phyloP scores from a whole-genome alignment of 176 grass and related monocot genomes.

The Musa beccarii region DNA sequence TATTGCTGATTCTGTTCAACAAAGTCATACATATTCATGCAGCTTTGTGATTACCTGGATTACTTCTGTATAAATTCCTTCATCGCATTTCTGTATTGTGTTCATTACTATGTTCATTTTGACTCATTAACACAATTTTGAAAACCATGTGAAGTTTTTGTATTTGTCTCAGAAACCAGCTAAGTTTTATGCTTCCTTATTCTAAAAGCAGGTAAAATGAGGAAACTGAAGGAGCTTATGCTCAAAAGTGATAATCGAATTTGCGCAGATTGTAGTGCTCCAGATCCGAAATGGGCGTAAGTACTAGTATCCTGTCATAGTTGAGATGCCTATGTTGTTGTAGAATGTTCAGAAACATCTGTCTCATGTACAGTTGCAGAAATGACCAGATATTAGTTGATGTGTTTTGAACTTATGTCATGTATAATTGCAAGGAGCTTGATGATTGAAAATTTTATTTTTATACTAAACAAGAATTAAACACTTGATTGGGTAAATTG shows the following conservation, averaged over 20 bases:
- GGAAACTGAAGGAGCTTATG: constrained; percentile 22
- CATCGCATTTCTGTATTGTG: too few species aligned
- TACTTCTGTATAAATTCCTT: too few species aligned
- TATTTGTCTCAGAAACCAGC: neutral
- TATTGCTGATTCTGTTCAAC: neutral
- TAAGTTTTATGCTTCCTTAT: neutral
- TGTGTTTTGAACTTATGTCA: too few species aligned
- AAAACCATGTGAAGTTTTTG: neutral
- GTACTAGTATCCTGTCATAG: neutral
- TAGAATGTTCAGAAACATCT: neutral
- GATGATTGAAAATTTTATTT: neutral
- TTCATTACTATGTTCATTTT: neutral
- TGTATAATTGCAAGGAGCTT: neutral
- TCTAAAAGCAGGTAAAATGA: constrained; percentile 10
- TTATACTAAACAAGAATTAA: neutral
- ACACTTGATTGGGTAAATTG: neutral
- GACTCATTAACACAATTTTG: neutral
- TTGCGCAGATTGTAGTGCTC: constrained; percentile 19
- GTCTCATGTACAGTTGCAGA: neutral
- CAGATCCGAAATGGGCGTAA: constrained; percentile 25
- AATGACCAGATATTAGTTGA: neutral
- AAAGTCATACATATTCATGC: neutral
- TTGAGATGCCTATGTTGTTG: neutral
- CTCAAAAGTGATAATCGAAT: constrained; percentile 19
- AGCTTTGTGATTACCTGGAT: too few species aligned